Conservation (phyloP, 371 early-diverging fungal species). For the Chytridiales sp. region DNA sequence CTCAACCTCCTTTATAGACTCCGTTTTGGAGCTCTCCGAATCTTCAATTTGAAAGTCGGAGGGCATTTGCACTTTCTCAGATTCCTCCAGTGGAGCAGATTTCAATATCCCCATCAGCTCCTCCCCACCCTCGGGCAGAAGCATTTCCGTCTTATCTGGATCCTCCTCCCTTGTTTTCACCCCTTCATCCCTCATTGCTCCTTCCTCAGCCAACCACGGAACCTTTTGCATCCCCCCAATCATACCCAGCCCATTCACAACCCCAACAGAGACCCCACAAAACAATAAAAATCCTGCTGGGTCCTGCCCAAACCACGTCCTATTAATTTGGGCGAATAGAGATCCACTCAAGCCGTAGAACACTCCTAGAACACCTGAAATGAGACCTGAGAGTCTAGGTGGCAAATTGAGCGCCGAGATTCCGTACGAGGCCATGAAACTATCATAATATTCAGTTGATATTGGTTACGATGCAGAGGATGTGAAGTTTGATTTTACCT, state of each 20-base stretch:
- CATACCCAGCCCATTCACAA: conserved; percentile 10
- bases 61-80: too few species aligned
- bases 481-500: background rate
- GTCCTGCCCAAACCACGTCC: background rate
- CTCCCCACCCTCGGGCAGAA: too few species aligned
- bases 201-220: background rate
- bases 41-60: too few species aligned
- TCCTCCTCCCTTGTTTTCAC: background rate
- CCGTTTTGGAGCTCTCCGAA: background rate
- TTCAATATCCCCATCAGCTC: too few species aligned
- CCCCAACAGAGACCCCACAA: background rate
- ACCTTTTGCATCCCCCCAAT: background rate
- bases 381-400: conserved; percentile 9
- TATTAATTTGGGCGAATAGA: conserved; percentile 16
- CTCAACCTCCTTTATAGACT: background rate
- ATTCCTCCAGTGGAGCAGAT: too few species aligned
- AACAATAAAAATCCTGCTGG: conserved; percentile 16
- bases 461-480: background rate
- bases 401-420: conserved; percentile 15
- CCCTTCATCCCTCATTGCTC: background rate
- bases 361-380: conserved; percentile 18
- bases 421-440: conserved; percentile 16
- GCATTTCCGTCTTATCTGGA: background rate
- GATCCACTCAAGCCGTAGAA: conserved; percentile 18
- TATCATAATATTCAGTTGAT: background rate